Percentiles rank a stretch among this genome's conserved stretches.
phyloP scores from a whole-genome alignment of 768 basidiomycete species.

The Lactarius sp. region DNA sequence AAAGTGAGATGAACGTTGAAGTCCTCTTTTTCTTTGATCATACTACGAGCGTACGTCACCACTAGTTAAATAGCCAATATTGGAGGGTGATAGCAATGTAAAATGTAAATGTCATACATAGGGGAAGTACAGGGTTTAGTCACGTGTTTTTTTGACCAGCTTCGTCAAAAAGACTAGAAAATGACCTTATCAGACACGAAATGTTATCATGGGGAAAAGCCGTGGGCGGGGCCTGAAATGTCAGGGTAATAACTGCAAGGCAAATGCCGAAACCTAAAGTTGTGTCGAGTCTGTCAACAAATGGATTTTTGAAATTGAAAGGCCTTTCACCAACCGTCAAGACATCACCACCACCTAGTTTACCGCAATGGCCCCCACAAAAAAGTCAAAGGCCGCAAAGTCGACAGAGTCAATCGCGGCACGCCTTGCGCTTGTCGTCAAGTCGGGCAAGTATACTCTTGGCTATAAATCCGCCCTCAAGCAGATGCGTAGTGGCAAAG shows the following conservation, averaged over 20 bases:
- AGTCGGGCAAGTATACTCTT: slow-evolving; percentile 95
- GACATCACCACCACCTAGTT: slow-evolving; percentile 22
- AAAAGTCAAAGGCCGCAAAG: slow-evolving; percentile 93
- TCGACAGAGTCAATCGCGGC: slow-evolving; percentile 90
- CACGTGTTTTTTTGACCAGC: too few relatives aligned
- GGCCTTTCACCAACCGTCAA: background rate
- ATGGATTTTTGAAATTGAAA: background rate
- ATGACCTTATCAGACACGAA: too few relatives aligned
- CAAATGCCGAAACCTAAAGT: slow-evolving; percentile 20
- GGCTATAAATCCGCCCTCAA: slow-evolving; percentile 99
- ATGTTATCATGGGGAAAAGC: slow-evolving; percentile 22
- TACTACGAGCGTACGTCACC: too few relatives aligned
- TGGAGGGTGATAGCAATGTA: too few relatives aligned
- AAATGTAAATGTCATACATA: too few relatives aligned
- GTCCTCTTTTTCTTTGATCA: too few relatives aligned
- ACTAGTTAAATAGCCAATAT: too few relatives aligned
- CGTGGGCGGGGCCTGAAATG: slow-evolving; percentile 22
- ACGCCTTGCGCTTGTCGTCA: slow-evolving; percentile 92
- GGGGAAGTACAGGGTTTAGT: too few relatives aligned
- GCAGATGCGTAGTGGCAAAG: slow-evolving; percentile 97
- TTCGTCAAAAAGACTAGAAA: too few relatives aligned
- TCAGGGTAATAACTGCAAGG: slow-evolving; percentile 1
- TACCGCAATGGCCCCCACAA: slow-evolving; percentile 81
- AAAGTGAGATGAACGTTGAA: too few relatives aligned
- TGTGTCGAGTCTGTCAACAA: background rate